Evolutionary conservation across 306 rosid species (phyloP).

Genomic region (Medicago lupulina): DNA sequence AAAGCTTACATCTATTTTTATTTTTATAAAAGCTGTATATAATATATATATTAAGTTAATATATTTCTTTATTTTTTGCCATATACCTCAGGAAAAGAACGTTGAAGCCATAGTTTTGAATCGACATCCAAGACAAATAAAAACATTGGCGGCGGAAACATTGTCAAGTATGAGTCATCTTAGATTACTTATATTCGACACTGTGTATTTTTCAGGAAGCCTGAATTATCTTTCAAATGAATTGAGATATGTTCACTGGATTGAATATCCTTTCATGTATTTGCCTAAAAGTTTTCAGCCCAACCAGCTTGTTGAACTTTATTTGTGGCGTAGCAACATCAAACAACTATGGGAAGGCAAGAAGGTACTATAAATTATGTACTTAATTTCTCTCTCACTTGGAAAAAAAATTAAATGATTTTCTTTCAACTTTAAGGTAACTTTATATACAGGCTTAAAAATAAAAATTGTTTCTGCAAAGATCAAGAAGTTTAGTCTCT

Average conservation of each 20-base stretch:
- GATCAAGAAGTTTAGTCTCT: too few relatives aligned
- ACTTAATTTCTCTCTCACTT: background rate
- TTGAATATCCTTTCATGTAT: background rate
- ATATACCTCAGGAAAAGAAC: background rate
- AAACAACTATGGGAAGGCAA: slow-evolving; percentile 33
- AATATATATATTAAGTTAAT: too few relatives aligned
- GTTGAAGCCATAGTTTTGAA: background rate
- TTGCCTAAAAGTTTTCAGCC: slow-evolving; percentile 33
- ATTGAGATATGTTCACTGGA: background rate
- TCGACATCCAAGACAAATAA: background rate
- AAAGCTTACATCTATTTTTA: background rate
- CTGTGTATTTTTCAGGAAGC: background rate
- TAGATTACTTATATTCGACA: background rate
- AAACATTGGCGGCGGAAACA: background rate
- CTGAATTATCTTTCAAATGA: background rate
- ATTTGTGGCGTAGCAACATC: background rate
- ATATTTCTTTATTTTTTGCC: background rate
- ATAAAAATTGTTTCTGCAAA: too few relatives aligned
- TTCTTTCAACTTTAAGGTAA: too few relatives aligned
- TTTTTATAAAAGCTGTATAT: too few relatives aligned
- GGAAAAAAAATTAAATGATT: background rate
- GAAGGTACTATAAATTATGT: background rate
- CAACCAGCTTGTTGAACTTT: slow-evolving; percentile 12
- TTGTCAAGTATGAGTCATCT: slow-evolving; percentile 30
- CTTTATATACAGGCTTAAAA: background rate